Evolutionary conservation across 2,329 filamentous ascomycete species (phyloP).

Genomic region (Fusarium caatingaense): DNA sequence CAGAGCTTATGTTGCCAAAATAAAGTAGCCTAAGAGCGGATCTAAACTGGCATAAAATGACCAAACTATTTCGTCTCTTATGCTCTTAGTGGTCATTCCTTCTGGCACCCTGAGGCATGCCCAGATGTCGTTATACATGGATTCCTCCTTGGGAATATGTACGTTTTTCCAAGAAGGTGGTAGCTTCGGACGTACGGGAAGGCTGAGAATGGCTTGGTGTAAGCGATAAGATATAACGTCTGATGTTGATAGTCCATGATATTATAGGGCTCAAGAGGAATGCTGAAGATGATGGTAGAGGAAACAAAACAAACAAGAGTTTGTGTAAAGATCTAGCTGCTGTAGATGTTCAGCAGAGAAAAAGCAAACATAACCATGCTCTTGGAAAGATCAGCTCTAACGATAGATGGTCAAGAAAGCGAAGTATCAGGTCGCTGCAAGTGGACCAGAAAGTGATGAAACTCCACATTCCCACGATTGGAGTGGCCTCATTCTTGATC

Average conservation of each 20-base stretch:
- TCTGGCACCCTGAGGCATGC: background rate
- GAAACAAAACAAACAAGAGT: background rate
- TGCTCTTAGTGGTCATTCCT: no score
- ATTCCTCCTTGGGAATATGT: background rate
- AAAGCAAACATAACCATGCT: conserved; percentile 19
- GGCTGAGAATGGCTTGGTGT: background rate
- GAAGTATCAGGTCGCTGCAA: conserved; percentile 9
- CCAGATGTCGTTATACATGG: conserved; percentile 1
- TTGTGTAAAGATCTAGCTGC: background rate
- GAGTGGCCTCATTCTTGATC: conserved; percentile 38
- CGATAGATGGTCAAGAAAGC: conserved; percentile 17
- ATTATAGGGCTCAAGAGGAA: background rate
- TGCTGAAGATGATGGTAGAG: background rate
- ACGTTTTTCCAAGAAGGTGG: conserved; percentile 14
- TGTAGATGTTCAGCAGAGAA: conserved; percentile 2
- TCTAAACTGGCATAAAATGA: no score
- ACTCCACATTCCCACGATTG: conserved; percentile 32
- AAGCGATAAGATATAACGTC: conserved; percentile 10
- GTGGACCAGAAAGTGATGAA: conserved; percentile 19
- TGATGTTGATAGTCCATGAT: background rate
- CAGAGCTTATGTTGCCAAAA: no score
- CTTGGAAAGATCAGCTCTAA: conserved; percentile 8
- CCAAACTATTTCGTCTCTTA: no score
- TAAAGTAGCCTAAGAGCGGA: no score
- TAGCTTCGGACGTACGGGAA: conserved; percentile 23